Base-by-base conservation (phyloP, 371 early-diverging fungal species). In the Rhizopus sp. region DNA sequence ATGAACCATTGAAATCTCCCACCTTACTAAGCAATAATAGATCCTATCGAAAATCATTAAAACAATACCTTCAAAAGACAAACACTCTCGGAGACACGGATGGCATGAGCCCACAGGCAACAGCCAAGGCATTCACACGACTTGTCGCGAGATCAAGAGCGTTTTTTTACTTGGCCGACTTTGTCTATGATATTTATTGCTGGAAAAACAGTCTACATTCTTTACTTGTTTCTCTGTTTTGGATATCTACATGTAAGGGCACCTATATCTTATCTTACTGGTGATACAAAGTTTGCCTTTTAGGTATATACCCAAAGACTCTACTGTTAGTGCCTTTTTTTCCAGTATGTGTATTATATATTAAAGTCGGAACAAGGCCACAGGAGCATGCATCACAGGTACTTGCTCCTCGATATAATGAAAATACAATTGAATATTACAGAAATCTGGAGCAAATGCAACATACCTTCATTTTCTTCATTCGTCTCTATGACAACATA, bases 61-160 rank as follows among this genome's bases (percentile, higher is more conserved):
- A 66, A 16, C 53, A 66, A 1, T 53, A 61, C 16, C 33, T 66
- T 38, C 62, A 61, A 31, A 51, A 53, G 23, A 15, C 58, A 57
- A 38, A 39, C 59, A 45, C 31, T 51, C 35, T 29, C 31, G 54
- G 30, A 31, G 34, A 38, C 32, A 41, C 39, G 8, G 50, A 50
- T 5, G 10, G 35, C 2, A 41, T 72, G 38, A 68, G 57, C 53
- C 77, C 77, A 5, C 71, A 73, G n/a, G 64, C 71, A 7, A 73
- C 73, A 0, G 73, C 77, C 17, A 73, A 73, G 48, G 63, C 68
- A 17, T 77, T 77, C 39, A 64, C 77, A 2, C 62, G 77, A 31
- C 35, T 77, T 10, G 77, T 77, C 3, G 70, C 77, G 10, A 64
- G 77, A 10, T 77, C 75, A 31, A 65, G 56, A 23, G 69, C 65